Conservation (phyloP, 2,329 filamentous ascomycete genomes). For the Eutypa lata region DNA sequence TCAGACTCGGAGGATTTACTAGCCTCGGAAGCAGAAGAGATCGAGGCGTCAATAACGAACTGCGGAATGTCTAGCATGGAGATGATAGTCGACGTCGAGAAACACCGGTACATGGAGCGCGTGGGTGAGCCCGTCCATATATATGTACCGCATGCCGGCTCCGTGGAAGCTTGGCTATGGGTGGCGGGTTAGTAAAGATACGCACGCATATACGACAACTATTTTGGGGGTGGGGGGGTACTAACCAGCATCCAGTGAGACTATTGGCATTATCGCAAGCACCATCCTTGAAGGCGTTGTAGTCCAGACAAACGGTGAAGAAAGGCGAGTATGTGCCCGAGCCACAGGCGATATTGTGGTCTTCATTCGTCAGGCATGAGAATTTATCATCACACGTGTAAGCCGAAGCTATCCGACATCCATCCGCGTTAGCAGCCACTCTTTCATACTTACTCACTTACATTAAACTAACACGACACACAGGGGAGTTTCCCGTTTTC, state of each 20-base stretch:
- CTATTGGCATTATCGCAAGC: slow-evolving; percentile 24
- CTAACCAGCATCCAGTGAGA: slow-evolving; percentile 36
- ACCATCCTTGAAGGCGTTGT: slow-evolving; percentile 25
- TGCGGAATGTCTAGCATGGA: slow-evolving; percentile 33
- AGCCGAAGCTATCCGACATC: slow-evolving; percentile 21
- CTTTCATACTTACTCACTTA: too few relatives aligned
- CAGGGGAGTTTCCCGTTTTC: too few relatives aligned
- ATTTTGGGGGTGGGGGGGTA: slow-evolving; percentile 3
- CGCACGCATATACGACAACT: neutral
- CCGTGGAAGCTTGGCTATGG: slow-evolving; percentile 9
- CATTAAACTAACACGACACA: too few relatives aligned
- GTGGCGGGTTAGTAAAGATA: slow-evolving; percentile 1
- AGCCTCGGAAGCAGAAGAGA: slow-evolving; percentile 11
- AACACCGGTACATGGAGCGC: slow-evolving; percentile 35
- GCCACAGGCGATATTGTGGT: slow-evolving; percentile 34
- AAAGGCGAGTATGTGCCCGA: slow-evolving; percentile 27
- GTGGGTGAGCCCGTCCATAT: slow-evolving; percentile 32
- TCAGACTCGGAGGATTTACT: neutral
- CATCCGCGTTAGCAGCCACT: too few relatives aligned
- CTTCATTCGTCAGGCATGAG: slow-evolving; percentile 28
- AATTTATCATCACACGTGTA: slow-evolving; percentile 17
- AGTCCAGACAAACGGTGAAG: slow-evolving; percentile 34
- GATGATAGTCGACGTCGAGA: slow-evolving; percentile 22
- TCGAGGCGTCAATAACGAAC: slow-evolving; percentile 28
- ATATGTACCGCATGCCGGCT: slow-evolving; percentile 33